phyloP scores from a whole-genome alignment of 1,284 basidiomycete genomes.

The Xerocomus minutiporus region DNA sequence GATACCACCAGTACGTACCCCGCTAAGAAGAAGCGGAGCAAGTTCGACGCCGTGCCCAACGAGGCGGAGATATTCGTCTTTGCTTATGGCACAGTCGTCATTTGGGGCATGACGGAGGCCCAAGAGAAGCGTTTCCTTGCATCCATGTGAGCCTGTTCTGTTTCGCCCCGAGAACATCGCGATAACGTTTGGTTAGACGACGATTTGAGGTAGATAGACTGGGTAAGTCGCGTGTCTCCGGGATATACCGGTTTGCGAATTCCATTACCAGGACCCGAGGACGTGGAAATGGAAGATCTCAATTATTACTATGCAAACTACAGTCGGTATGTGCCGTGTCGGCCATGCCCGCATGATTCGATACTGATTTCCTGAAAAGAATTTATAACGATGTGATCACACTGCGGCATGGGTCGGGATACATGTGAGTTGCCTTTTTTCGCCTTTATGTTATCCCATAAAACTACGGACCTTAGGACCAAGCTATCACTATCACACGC shows the following conservation, averaged over 20 bases:
- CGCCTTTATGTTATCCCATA: conserved; percentile 16
- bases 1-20: conserved; percentile 35
- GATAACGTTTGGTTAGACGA: conserved; percentile 51
- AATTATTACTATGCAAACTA: conserved; percentile 98
- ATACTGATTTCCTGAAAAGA: conserved; percentile 38
- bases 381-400: conserved; percentile 99
- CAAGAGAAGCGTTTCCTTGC: conserved; percentile 88
- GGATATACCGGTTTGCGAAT: conserved; percentile 4
- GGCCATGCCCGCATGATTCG: conserved; percentile 4
- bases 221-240: conserved; percentile 39
- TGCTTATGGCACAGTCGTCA: conserved; percentile 89
- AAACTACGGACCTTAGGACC: conserved; percentile 56
- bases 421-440: conserved; percentile 64
- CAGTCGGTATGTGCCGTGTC: conserved; percentile 61
- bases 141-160: conserved; percentile 63
- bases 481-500: conserved; percentile 94
- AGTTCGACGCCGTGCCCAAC: conserved; percentile 60
- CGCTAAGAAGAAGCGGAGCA: conserved; percentile 49
- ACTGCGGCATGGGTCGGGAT: conserved; percentile 88
- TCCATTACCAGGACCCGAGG: conserved; percentile 57
- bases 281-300: conserved; percentile 92
- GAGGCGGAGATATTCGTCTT: conserved; percentile 92
- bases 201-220: conserved; percentile 90
- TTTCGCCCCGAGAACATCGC: conserved; percentile 4
- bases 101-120: conserved; percentile 94